Percentiles rank a stretch among this genome's conserved stretches.
These are phyloP conservation scores for Tolypocladium inflatum DNA, from an alignment of 2,329 filamentous ascomycete genomes.

Conservation along the genomic window DNA sequence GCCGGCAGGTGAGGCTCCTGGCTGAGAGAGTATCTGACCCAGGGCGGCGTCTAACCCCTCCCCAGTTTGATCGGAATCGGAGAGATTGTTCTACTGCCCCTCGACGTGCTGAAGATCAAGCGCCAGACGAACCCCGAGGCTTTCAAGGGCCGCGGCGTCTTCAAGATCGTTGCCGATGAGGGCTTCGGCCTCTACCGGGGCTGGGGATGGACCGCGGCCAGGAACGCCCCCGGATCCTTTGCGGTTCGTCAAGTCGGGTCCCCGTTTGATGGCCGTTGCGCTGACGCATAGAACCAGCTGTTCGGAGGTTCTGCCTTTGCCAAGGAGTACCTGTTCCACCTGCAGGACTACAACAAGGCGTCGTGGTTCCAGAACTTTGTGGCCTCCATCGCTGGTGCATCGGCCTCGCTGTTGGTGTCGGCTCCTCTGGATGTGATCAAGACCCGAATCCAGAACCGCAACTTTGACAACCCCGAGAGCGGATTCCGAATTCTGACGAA, in stretches of 20 bases:
- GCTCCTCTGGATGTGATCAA: constrained; percentile 96
- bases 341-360: constrained; percentile 92
- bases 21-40: background rate
- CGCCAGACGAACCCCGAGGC: constrained; percentile 98
- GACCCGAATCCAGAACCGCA: constrained; percentile 95
- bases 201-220: constrained; percentile 94
- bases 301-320: constrained; percentile 96
- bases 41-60: constrained; percentile 8
- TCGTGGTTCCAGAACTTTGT: constrained; percentile 95
- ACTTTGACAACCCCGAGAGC: constrained; percentile 95
- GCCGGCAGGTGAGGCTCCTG: constrained; percentile 61
- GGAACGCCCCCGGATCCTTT: constrained; percentile 94
- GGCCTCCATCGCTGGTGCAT: constrained; percentile 89
- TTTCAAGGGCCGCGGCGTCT: constrained; percentile 84
- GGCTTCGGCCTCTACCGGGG: constrained; percentile 93
- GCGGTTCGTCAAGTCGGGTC: constrained; percentile 53
- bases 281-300: constrained; percentile 43
- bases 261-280: background rate
- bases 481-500: constrained; percentile 85
- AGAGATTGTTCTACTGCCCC: constrained; percentile 87
- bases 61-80: constrained; percentile 85
- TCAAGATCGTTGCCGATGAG: constrained; percentile 86
- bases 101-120: constrained; percentile 99
- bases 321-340: constrained; percentile 88
- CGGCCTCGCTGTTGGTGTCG: constrained; percentile 91